A percentile compares a stretch with the other conserved stretches of the same genome.
These are phyloP conservation scores for Umbelopsis sp. DNA, from an alignment of 371 early-diverging fungal genomes.

Conservation along the genomic window DNA sequence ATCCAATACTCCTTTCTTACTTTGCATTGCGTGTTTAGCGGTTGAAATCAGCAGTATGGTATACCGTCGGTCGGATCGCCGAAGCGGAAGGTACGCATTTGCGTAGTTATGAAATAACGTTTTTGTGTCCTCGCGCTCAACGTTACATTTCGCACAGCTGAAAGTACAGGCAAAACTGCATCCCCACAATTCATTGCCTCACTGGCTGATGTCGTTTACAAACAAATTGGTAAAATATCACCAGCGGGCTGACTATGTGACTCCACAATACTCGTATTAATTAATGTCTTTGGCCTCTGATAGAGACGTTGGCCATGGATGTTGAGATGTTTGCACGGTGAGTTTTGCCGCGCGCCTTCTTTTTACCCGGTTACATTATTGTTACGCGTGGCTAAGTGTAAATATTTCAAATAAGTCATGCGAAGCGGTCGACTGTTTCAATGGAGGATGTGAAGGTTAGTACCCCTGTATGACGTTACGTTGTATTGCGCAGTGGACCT, in stretches of 20 bases:
- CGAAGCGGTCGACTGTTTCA: slow-evolving; percentile 27
- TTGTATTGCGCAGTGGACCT: background rate
- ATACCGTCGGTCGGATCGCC: slow-evolving; percentile 27
- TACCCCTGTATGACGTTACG: background rate
- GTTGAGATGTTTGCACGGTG: slow-evolving; percentile 30
- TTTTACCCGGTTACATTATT: background rate
- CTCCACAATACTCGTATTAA: background rate
- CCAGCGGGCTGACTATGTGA: background rate
- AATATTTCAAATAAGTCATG: slow-evolving; percentile 23
- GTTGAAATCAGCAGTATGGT: slow-evolving; percentile 28
- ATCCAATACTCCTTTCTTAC: background rate
- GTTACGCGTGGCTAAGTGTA: background rate
- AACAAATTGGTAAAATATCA: slow-evolving; percentile 24
- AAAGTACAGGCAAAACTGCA: slow-evolving; percentile 20
- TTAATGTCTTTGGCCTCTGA: background rate
- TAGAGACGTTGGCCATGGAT: slow-evolving; percentile 28
- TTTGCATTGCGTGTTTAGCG: background rate
- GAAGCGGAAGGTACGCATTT: slow-evolving; percentile 26
- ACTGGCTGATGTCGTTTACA: slow-evolving; percentile 29
- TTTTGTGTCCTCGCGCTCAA: slow-evolving; percentile 8
- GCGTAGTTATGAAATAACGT: background rate
- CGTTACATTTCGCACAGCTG: slow-evolving; percentile 2
- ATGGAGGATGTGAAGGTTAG: slow-evolving; percentile 36
- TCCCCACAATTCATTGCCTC: slow-evolving; percentile 26
- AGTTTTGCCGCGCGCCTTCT: background rate